Percentiles rank a stretch among this genome's conserved stretches.
phyloP scores from a whole-genome alignment of 139 green algal species.

The Chlorella sp. region DNA sequence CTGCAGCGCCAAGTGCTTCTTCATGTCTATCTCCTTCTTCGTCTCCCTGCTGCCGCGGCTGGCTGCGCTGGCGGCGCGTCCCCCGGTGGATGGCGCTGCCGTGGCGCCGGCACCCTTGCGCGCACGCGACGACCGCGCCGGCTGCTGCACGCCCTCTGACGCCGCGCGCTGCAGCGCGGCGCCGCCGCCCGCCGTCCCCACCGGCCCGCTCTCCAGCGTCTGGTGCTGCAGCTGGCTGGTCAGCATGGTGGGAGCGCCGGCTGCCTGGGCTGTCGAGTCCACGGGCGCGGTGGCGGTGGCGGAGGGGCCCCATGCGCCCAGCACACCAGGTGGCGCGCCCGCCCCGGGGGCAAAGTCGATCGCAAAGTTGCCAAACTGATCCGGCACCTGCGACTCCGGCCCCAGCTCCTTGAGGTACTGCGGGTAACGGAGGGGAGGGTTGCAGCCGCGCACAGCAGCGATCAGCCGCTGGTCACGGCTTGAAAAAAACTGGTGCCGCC shows the following conservation, averaged over 20 bases:
- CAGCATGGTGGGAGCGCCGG: too few species aligned
- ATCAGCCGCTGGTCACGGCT: background rate
- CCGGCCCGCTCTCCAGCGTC: too few species aligned
- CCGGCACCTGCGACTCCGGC: slow-evolving; percentile 3
- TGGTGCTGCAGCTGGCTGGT: too few species aligned
- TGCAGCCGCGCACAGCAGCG: background rate
- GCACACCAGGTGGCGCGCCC: background rate
- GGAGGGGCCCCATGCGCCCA: slow-evolving; percentile 24
- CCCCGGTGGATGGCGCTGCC: too few species aligned
- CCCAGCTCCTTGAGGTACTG: slow-evolving; percentile 29
- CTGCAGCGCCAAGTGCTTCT: slow-evolving; percentile 58
- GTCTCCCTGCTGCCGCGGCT: background rate
- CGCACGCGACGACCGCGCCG: too few species aligned
- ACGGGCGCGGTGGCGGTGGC: too few species aligned
- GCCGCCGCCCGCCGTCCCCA: too few species aligned
- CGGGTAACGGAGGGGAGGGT: background rate
- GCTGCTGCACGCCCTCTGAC: too few species aligned
- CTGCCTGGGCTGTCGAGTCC: too few species aligned
- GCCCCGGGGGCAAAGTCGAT: slow-evolving; percentile 7
- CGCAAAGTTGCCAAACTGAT: slow-evolving; percentile 32
- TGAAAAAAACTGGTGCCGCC: too few species aligned
- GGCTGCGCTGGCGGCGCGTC: background rate
- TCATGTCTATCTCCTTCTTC: slow-evolving; percentile 19
- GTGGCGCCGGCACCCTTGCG: too few species aligned
- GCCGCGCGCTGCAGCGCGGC: too few species aligned